phyloP scores from a whole-genome alignment of 1,139 yeast species.

The Hyphopichia fennica region DNA sequence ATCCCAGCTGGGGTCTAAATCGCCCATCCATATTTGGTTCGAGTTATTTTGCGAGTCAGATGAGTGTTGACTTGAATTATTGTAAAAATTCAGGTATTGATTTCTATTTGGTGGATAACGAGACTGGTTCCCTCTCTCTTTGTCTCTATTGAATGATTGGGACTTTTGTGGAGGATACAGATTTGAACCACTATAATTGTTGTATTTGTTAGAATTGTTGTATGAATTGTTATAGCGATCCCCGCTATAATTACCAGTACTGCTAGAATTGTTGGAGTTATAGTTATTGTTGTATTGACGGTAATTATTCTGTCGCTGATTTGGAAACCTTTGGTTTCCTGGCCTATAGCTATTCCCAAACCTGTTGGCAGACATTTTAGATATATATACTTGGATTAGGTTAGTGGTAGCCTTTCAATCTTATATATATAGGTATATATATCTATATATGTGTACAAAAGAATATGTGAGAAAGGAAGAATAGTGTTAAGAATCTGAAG shows the following conservation, averaged over 20 bases:
- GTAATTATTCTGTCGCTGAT: constrained; percentile 4
- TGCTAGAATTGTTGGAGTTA: constrained; percentile 1
- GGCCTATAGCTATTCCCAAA: constrained; percentile 5
- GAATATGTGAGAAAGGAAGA: background rate
- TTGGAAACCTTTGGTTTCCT: constrained; percentile 2
- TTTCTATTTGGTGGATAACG: constrained; percentile 4
- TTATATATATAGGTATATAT: no score
- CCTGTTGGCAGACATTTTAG: constrained; percentile 7
- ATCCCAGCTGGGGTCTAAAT: constrained; percentile 82
- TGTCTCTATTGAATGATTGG: constrained; percentile 5
- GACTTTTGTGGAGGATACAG: background rate
- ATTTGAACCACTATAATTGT: background rate
- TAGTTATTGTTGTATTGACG: constrained; percentile 4
- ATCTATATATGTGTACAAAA: no score
- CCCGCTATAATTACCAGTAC: background rate
- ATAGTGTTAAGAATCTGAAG: background rate
- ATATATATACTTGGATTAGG: background rate
- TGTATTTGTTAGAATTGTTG: background rate
- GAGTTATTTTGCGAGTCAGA: constrained; percentile 9
- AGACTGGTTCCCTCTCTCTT: constrained; percentile 2
- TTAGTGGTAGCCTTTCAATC: no score
- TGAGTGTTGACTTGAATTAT: background rate
- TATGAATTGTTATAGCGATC: background rate
- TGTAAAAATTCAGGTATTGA: constrained; percentile 1
- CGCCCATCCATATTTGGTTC: constrained; percentile 86